Base-by-base conservation (phyloP, 2,329 filamentous ascomycete species). In the Endoconidiophora laricicola region DNA sequence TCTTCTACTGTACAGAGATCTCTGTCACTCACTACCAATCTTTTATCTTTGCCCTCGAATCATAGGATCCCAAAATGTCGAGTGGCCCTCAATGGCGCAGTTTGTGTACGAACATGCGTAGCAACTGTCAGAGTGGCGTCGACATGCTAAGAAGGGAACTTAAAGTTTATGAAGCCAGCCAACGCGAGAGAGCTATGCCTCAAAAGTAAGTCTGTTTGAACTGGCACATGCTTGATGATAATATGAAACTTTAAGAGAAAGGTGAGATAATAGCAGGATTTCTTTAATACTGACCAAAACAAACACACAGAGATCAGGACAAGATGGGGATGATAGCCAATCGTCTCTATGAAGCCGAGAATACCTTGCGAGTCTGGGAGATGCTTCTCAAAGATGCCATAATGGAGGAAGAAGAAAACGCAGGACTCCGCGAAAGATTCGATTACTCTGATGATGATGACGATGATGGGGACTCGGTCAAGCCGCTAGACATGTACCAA, bases 351-450 rank as follows among this genome's bases (percentile, higher is more conserved):
- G 37, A 48, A 29, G 38, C 46, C 5, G 23, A 43, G 38, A 24
- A 29, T 6, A 12, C 42, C n/a, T n/a, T 36, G 22, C 7, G 16
- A 16, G 23, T 22, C 14, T 48, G 46, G 46, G 36, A 22, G 14
- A 48, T 36, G 6, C 23, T 41, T 22, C n/a, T 29, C 3, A 41
- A 23, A 29, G 46, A 48, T 20, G 46, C 46, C 6, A 22, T 41
- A 9, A 41, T 33, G 20, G 46, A 48, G 23, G 18, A 42, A 14
- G 46, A 48, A 26, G 46, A 48, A 20, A 24, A 48, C 22, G 9
- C 33, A 10, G 46, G 46, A 4, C 22, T 43, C 3, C 22, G 46
- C 14, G 20, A 29, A 12, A 29, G 24, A 9, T 45, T 39, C 14
- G 46, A 48, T 12, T 26, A 41, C 9, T 14, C 26, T 4, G 37